Base-by-base conservation (phyloP, 2,329 filamentous ascomycete species). In the Phyllosticta citrichinensis region DNA sequence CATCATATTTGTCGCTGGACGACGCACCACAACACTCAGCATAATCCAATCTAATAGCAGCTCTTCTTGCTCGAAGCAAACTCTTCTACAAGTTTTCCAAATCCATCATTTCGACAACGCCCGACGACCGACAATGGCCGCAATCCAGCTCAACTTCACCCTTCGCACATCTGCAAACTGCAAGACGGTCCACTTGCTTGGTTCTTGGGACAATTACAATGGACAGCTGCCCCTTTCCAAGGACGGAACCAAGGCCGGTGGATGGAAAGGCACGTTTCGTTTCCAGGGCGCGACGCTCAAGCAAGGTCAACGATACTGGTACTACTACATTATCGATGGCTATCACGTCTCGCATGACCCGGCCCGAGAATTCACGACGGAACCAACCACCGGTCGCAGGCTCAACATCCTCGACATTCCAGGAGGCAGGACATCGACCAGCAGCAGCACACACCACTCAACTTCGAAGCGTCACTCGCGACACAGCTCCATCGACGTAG, bases 251-350 rank as follows among this genome's bases (percentile, higher is more conserved):
- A 96, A 96, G 82, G 85, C 88, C 62, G 91, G 91, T 73, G 88
- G 88, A 68, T 97, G 93, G 91, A 89, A 92, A 76, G 94, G 93
- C 72, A 95, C 91, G 71, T 97, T 99, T 82, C 88, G 91, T 79
- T 97, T 99, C 80, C 89, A 94, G 79, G 88, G 87, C 74, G 79
- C 85, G 64, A 93, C 90, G 63, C 84, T 97, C 70, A 87, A 93
- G 81, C 82, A 90, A 69, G 91, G 93, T 74, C 86, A 90, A 75
- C 87, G 93, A 74, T 97, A 97, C 86, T 99, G 94, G 94, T 99
- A 97, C 87, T 99, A 99, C 86, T 99, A 97, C 83, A 97, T 97
- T 86, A 94, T 97, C 76, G 94, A 99, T 76, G 94, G 94, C 69
- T 97, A 97, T 85, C 92, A 97, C 77, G 88, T 96, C 75, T 92